Percentiles rank a stretch among this genome's conserved stretches.
These are phyloP conservation scores for Pholiota microspora DNA, from an alignment of 768 basidiomycete genomes.

Conservation along the genomic window DNA sequence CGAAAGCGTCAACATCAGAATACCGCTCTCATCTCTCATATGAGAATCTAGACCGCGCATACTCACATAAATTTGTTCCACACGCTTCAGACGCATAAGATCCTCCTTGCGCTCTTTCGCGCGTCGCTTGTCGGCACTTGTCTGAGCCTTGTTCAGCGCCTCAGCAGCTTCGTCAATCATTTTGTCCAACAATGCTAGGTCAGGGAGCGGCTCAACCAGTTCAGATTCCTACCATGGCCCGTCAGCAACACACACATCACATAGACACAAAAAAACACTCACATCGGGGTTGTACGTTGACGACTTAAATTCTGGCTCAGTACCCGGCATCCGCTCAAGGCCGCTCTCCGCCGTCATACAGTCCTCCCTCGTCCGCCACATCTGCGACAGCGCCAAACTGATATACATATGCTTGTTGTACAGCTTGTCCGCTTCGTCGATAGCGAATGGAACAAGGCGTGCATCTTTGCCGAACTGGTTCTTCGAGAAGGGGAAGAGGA, in stretches of 20 bases:
- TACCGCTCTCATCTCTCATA: no score
- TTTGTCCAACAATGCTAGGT: conserved; percentile 68
- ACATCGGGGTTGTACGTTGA: conserved; percentile 46
- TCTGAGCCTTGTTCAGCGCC: conserved; percentile 49
- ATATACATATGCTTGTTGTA: conserved; percentile 91
- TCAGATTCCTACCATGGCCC: conserved; percentile 49
- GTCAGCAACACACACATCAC: conserved; percentile 2
- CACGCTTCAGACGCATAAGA: conserved; percentile 81
- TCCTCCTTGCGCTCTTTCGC: conserved; percentile 74
- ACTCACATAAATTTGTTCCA: conserved; percentile 91
- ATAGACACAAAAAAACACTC: conserved; percentile 9
- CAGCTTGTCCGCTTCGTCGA: conserved; percentile 92
- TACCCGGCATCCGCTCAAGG: conserved; percentile 73
- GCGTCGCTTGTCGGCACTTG: conserved; percentile 52
- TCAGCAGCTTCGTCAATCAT: conserved; percentile 68
- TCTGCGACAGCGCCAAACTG: conserved; percentile 84
- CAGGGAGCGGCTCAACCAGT: conserved; percentile 62
- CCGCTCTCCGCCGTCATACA: conserved; percentile 94
- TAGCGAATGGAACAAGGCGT: conserved; percentile 88
- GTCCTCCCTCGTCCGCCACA: conserved; percentile 95
- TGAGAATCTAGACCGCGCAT: neutral
- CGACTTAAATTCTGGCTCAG: conserved; percentile 54
- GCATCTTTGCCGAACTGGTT: conserved; percentile 51
- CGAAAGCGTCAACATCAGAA: neutral
- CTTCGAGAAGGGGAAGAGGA: conserved; percentile 94